Conservation (phyloP, 768 basidiomycete species). For the Galerina marginata region DNA sequence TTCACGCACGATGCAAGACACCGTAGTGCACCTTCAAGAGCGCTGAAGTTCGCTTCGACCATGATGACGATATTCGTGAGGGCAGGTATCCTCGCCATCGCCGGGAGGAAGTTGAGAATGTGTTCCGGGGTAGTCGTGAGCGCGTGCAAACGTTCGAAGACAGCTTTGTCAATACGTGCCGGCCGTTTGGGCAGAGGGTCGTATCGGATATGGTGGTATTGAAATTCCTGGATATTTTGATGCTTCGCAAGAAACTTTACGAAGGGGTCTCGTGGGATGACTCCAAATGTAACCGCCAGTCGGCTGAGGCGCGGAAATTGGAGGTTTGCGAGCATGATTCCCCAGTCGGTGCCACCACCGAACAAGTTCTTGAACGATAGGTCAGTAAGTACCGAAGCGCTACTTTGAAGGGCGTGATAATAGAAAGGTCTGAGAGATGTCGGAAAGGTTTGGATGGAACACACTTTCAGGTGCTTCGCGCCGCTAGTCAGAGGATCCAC, state of each 20-base stretch:
- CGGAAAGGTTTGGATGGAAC: conserved; percentile 21
- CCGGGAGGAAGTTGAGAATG: conserved; percentile 22
- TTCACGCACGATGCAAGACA: conserved; percentile 16
- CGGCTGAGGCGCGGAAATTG: conserved; percentile 16
- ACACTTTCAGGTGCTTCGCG: conserved; percentile 8
- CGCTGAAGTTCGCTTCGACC: conserved; percentile 19
- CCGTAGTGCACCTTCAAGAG: conserved; percentile 19
- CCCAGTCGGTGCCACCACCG: conserved; percentile 24
- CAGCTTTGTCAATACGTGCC: not conserved
- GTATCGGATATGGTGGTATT: conserved; percentile 26
- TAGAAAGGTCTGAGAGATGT: conserved; percentile 26
- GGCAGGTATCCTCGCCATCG: conserved; percentile 7
- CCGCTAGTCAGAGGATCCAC: not conserved
- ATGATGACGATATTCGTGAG: conserved; percentile 13
- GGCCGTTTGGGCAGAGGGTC: conserved; percentile 18
- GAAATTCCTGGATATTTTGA: conserved; percentile 14
- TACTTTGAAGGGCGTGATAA: conserved; percentile 17
- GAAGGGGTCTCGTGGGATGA: conserved; percentile 21
- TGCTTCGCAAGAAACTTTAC: conserved; percentile 25
- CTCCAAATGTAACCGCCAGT: conserved; percentile 16
- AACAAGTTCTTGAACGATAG: conserved; percentile 25
- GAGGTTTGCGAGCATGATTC: conserved; percentile 16
- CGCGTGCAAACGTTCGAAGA: conserved; percentile 17
- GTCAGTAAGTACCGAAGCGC: conserved; percentile 12
- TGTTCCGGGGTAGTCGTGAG: conserved; percentile 21